phyloP scores from a whole-genome alignment of 2,329 filamentous ascomycete genomes.

The Neurospora sp. region DNA sequence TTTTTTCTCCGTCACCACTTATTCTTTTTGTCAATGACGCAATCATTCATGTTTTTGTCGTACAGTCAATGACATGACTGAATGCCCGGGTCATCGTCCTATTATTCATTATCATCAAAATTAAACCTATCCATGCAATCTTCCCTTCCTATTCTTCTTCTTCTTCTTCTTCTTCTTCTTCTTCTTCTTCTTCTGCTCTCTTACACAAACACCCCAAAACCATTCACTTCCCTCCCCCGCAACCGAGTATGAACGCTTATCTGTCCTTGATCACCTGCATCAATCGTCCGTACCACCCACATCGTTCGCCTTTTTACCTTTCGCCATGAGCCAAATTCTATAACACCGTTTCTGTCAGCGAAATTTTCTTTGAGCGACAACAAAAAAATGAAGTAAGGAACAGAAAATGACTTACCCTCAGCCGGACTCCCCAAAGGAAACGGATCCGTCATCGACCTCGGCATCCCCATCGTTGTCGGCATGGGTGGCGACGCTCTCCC shows the following conservation, averaged over 20 bases:
- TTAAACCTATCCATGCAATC: neutral
- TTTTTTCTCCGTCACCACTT: neutral
- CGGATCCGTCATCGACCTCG: slow-evolving; percentile 7
- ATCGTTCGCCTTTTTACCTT: slow-evolving; percentile 16
- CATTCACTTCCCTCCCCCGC: slow-evolving; percentile 14
- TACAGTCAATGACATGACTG: neutral
- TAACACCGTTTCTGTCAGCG: neutral
- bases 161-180: neutral
- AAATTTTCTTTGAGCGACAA: no score
- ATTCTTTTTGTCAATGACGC: neutral
- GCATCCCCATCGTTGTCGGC: neutral
- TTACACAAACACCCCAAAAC: slow-evolving; percentile 18
- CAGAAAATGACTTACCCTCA: neutral
- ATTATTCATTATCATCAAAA: neutral
- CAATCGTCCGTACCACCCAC: slow-evolving; percentile 22
- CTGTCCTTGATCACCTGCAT: slow-evolving; percentile 14
- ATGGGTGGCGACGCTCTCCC: neutral
- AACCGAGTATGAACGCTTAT: slow-evolving; percentile 20
- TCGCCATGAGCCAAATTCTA: slow-evolving; percentile 1
- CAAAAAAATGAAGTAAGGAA: no score
- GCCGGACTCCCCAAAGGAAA: neutral
- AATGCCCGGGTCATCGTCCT: neutral
- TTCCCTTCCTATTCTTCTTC: neutral
- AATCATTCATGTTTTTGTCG: neutral
- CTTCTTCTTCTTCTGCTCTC: neutral